Conservation (phyloP, 2,329 filamentous ascomycete species). For the Sordariomycetes sp. region DNA sequence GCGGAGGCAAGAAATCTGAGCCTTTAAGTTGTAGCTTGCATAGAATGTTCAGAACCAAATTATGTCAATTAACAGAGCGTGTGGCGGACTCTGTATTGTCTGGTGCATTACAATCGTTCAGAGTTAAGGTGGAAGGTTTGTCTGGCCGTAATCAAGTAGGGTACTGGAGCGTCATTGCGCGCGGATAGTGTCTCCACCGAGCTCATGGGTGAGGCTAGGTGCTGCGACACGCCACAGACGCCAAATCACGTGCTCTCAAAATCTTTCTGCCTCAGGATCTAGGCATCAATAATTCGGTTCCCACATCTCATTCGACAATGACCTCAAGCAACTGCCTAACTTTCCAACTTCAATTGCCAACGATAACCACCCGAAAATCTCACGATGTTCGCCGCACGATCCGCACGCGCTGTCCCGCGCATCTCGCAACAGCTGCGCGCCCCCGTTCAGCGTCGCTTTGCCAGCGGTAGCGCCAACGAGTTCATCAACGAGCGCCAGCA, state of each 20-base stretch:
- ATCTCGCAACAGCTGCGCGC: slow-evolving; percentile 49
- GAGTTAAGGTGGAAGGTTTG: too few relatives aligned
- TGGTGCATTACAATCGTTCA: too few relatives aligned
- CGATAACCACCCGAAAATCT: slow-evolving; percentile 4
- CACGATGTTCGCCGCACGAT: slow-evolving; percentile 55
- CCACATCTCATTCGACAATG: slow-evolving; percentile 12
- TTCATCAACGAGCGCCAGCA: slow-evolving; percentile 89
- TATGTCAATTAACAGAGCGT: too few relatives aligned
- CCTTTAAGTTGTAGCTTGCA: too few relatives aligned
- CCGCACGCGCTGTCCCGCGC: slow-evolving; percentile 55
- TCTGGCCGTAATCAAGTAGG: too few relatives aligned
- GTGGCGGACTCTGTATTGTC: too few relatives aligned
- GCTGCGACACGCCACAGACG: slow-evolving; percentile 1
- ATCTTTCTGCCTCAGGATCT: slow-evolving; percentile 2
- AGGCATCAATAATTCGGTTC: slow-evolving; percentile 9
- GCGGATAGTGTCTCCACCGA: too few relatives aligned
- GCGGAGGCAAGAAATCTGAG: too few relatives aligned
- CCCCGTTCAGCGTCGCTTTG: slow-evolving; percentile 61
- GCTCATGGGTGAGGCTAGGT: not conserved
- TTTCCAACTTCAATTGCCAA: not conserved
- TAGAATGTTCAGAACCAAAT: too few relatives aligned
- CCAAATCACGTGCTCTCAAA: slow-evolving; percentile 5
- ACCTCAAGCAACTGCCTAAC: slow-evolving; percentile 10
- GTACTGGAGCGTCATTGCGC: too few relatives aligned
- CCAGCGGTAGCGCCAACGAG: slow-evolving; percentile 66